phyloP scores from a whole-genome alignment of 2,329 filamentous ascomycete species.

The Cryphonectria carpinicola region DNA sequence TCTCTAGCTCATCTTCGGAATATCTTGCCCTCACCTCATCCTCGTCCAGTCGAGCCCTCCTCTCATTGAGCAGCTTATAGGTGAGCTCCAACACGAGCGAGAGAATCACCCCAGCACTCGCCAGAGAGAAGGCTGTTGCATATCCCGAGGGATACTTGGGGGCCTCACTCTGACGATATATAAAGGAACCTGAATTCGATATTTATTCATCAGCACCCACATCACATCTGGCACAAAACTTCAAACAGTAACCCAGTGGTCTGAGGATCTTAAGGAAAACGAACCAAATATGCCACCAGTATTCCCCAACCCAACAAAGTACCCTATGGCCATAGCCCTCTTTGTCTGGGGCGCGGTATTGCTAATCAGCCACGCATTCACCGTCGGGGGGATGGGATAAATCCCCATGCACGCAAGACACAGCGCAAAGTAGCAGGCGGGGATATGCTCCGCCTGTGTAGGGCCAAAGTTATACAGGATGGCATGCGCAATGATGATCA shows the following conservation, averaged over 20 bases:
- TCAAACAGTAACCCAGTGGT: no score
- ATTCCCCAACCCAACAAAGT: slow-evolving; percentile 45
- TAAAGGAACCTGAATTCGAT: background rate
- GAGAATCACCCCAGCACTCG: slow-evolving; percentile 32
- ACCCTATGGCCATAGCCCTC: slow-evolving; percentile 43
- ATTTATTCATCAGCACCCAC: background rate
- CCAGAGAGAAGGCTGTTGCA: slow-evolving; percentile 40
- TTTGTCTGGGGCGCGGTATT: slow-evolving; percentile 57
- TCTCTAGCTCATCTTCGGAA: slow-evolving; percentile 43
- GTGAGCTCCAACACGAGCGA: slow-evolving; percentile 38
- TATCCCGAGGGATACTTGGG: slow-evolving; percentile 43
- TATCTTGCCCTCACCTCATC: slow-evolving; percentile 39
- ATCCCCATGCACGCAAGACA: slow-evolving; percentile 73
- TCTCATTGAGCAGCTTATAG: slow-evolving; percentile 36
- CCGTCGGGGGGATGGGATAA: slow-evolving; percentile 66
- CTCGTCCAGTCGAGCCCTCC: slow-evolving; percentile 34
- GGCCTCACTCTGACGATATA: slow-evolving; percentile 30
- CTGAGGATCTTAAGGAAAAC: background rate
- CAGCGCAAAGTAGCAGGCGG: slow-evolving; percentile 67
- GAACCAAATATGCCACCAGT: slow-evolving; percentile 44
- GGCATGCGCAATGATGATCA: slow-evolving; percentile 66
- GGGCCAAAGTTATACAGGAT: slow-evolving; percentile 62
- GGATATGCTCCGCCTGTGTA: slow-evolving; percentile 45
- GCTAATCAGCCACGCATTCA: slow-evolving; percentile 70
- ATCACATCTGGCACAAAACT: background rate